phyloP scores from a whole-genome alignment of 352 stramenopile species.

The Phytopythium ostracodes region DNA sequence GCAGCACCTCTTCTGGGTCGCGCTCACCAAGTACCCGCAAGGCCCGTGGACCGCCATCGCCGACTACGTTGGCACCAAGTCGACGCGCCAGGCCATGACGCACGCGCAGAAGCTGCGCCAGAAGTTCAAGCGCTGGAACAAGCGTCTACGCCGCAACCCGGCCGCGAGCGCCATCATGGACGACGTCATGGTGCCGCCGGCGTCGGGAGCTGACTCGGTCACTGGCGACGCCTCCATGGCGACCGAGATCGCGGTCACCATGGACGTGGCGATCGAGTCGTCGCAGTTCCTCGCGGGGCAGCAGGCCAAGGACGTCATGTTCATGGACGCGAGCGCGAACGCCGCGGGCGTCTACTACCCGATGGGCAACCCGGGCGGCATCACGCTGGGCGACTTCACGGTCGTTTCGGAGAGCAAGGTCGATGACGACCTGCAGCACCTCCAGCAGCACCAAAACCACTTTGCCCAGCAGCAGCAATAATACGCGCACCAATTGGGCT shows the following conservation, averaged over 20 bases:
- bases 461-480: conserved; percentile 4
- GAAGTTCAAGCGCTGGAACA: conserved; percentile 40
- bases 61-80: conserved; percentile 46
- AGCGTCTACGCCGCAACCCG: conserved; percentile 24
- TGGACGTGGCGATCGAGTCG: conserved; percentile 3
- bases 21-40: conserved; percentile 34
- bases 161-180: conserved; percentile 22
- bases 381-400: conserved; percentile 2
- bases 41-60: conserved; percentile 50
- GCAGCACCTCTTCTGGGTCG: conserved; percentile 33
- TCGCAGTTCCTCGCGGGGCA: background rate
- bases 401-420: conserved; percentile 8
- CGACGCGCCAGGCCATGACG: conserved; percentile 52
- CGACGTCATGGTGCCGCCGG: background rate
- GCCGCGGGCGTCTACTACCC: conserved; percentile 3
- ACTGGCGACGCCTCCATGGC: background rate
- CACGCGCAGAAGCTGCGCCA: conserved; percentile 55
- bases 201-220: background rate
- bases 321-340: background rate
- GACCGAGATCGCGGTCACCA: conserved; percentile 6
- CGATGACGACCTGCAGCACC: background rate
- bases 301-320: conserved; percentile 3
- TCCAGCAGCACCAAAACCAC: background rate
- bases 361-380: background rate
- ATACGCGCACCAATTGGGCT: conserved; percentile 7